Evolutionary conservation across 2,329 filamentous ascomycete genomes (phyloP), one percentile per base, ranked within the genome.

Genomic region (Hymenoscyphus repandus): DNA sequence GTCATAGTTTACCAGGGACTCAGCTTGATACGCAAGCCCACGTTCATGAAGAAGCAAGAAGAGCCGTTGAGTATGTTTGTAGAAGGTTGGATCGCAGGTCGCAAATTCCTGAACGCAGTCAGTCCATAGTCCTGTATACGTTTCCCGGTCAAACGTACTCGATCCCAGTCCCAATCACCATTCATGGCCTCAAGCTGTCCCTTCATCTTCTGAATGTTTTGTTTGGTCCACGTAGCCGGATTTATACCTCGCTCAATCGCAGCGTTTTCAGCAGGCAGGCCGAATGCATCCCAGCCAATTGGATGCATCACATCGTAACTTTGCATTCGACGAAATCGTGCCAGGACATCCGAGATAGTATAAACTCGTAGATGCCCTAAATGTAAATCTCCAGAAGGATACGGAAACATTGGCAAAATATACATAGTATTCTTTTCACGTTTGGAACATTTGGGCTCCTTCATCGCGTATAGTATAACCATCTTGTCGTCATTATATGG

Each of bases 201-300:
- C 74, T 90, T 95, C 90, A 96, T 95, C 62, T 80, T 84, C 36
- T 74, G 74, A 60, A 96, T 95, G 64, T 96, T 96, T 59, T 76
- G 74, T 63, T 75, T 77, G 0, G 90, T 96, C 90, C 90, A 96
- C 6, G 74, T 74, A 6, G 79, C 85, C 1, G 90, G 90, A 62
- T 88, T 80, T 53, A 92, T 77, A 11, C 88, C 88, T 55, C 86
- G 75, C 69, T 95, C 88, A 51, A 95, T 86, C 7, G 90, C 90
- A 15, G 90, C 90, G 70, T 96, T 96, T 69, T 96, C 90, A 39
- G 90, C 90, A 10, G 90, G 90, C 50, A 96, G 72, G 1, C 90
- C 90, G 70, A 96, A 95, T 5, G 89, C 88, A 73, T 96, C 90
- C 90, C 90, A 96, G 10, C 90, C 90, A 78, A 95, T 95, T n/a